Base-by-base conservation (phyloP, 2,329 filamentous ascomycete species). In the Chrysoporthe cubensis region DNA sequence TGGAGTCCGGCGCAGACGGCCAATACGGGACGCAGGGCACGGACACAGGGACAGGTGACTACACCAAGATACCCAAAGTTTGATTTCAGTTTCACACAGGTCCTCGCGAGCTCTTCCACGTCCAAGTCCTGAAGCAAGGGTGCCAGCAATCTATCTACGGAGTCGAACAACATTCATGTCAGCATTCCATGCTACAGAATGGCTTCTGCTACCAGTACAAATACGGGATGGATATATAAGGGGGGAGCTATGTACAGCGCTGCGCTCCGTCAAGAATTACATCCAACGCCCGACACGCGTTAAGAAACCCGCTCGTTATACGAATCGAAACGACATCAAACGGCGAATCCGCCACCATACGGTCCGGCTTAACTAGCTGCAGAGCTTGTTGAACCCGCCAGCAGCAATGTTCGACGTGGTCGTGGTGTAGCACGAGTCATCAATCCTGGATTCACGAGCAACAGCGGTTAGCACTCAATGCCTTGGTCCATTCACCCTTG, bases 301-400 rank as follows among this genome's bases (percentile, higher is more conserved):
- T 21, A 52, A 52, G 26, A 34, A 11, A 13, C 32, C 21, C 50
- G 26, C 32, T 13, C 48, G 21, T 5, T 32, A 14, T 21, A 44
- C 40, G 26, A 11, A 16, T 43, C 37, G 32, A 32, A 21, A 16
- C 50, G 26, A 40, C 37, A 18, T 18, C 3, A 21, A n/a, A 7
- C 18, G 5, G 26, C 6, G 16, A 11, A 13, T 13, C 13, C 21
- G 1, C 8, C 13, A 16, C 26, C 3, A 14, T 54, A 7, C 13
- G 50, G 21, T 32, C 13, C 42, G n/a, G 7, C 6, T 5, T 34
- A 48, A 34, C 37, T 64, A n/a, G 40, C 60, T 48, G 66, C 75
- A 77, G 4, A 75, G 63, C 64, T 69, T 71, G 62, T 76, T 72
- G 62, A 73, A 77, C 1, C 71, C 75, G 37, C 75, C 75, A 21